Conservation (phyloP, 345 rosid genomes). For the Anastatica hierochuntica region DNA sequence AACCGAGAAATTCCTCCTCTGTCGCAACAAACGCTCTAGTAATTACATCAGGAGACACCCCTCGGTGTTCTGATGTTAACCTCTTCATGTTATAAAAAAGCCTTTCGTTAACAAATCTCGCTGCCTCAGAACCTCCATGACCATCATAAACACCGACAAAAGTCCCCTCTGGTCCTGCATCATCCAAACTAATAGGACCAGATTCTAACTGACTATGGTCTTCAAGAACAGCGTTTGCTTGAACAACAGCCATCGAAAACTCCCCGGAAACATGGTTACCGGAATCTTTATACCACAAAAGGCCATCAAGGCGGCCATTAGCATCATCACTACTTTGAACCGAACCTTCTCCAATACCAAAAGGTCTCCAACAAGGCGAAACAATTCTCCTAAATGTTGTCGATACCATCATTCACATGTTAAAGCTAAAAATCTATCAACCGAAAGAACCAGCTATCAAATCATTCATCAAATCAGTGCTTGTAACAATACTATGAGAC, state of each 20-base stretch:
- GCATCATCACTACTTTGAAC: constrained; percentile 38
- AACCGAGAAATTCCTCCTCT: constrained; percentile 77
- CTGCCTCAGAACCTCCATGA: constrained; percentile 98
- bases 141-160: constrained; percentile 98
- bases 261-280: constrained; percentile 66
- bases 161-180: constrained; percentile 79
- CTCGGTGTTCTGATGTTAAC: constrained; percentile 52
- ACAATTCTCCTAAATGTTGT: constrained; percentile 58
- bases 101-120: constrained; percentile 64
- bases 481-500: constrained; percentile 27
- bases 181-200: constrained; percentile 71
- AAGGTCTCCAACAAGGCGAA: constrained; percentile 89
- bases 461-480: constrained; percentile 37
- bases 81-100: constrained; percentile 59
- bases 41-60: constrained; percentile 78
- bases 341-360: constrained; percentile 57
- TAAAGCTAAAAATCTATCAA: constrained; percentile 27
- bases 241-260: constrained; percentile 93
- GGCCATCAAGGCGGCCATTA: constrained; percentile 56
- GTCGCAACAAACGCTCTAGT: constrained; percentile 76
- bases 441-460: constrained; percentile 68
- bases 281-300: constrained; percentile 80
- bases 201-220: constrained; percentile 89
- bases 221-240: constrained; percentile 72
- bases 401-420: constrained; percentile 83